Base-by-base conservation (phyloP, 1,139 yeast species). In the Hyphopichia wangnamkhiaoensis region DNA sequence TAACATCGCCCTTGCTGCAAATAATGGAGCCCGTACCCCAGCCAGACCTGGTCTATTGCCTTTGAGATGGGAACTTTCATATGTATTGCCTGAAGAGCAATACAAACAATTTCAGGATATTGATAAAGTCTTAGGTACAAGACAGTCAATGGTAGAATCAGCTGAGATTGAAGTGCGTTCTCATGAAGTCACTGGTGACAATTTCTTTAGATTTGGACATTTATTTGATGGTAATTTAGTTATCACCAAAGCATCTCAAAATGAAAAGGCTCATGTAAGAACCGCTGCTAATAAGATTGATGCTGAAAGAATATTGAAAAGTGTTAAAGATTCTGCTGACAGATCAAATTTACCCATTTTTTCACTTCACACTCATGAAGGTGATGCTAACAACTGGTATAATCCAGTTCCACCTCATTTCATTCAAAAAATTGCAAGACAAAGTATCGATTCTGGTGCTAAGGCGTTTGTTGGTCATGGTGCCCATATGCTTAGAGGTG, bases 401-500 rank as follows among this genome's bases (percentile, higher is more conserved):
- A 41, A 43, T 28, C 49, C 53, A 24, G 31, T 33, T 9, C 56
- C 56, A 21, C 54, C 56, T 20, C 48, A 47, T 18, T 53, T 50
- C 41, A 46, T 53, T 29, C 52, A 47, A 31, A 46, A 52, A 20
- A 48, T 53, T 23, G 49, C 56, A 5, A 43, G 52, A 32, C 37
- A 49, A 28, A 38, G 50, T 21, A 53, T 52, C 30, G 58, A 53
- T 34, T 33, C 39, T 12, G 56, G 56, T 32, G 57, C 57, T 8
- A 46, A 49, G 38, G 52, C 53, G 7, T 44, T 53, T 30, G 38
- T 53, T 25, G 56, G 58, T 4, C 58, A 52, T 40, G 58, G 56
- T 40, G 56, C 58, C 21, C 56, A 52, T 38, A 49, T 52, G 44
- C 46, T 53, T 45, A 46, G 58, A 39, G 58, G 58, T 39, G 53